These are phyloP conservation scores for Backusella tuberculispora DNA, from an alignment of 192 early-diverging fungal species.

Conservation along the genomic window DNA sequence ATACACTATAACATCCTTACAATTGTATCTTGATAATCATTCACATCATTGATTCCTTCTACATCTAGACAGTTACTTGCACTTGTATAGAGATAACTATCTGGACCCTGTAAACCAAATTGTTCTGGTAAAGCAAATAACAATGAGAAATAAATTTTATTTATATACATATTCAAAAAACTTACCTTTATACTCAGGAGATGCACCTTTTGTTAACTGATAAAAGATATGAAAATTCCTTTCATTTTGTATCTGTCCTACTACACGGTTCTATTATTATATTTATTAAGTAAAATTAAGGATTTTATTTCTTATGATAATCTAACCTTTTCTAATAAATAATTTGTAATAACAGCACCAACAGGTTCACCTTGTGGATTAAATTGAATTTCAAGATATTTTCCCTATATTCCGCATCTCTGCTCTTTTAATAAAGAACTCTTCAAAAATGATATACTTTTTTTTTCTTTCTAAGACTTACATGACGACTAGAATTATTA, in stretches of 20 bases:
- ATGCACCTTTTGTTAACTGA: constrained; percentile 77
- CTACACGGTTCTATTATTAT: constrained; percentile 74
- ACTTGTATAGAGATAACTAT: constrained; percentile 74
- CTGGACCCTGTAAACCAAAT: constrained; percentile 74
- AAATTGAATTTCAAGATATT: constrained; percentile 96
- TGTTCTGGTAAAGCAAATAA: constrained; percentile 37
- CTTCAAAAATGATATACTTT: not conserved
- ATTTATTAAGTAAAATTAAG: not conserved
- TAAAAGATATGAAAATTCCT: constrained; percentile 98
- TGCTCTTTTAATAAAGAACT: not conserved
- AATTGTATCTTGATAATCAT: constrained; percentile 85
- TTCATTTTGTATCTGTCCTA: constrained; percentile 86
- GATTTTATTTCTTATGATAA: not conserved
- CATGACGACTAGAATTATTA: constrained; percentile 95
- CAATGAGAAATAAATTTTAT: not conserved
- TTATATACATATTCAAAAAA: not conserved
- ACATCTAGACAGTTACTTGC: constrained; percentile 77
- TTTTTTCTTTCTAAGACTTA: constrained; percentile 40
- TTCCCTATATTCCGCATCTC: constrained; percentile 55
- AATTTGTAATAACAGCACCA: constrained; percentile 25
- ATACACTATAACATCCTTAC: constrained; percentile 34
- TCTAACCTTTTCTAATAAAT: constrained; percentile 30
- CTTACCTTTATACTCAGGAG: constrained; percentile 65
- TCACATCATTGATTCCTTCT: constrained; percentile 89
- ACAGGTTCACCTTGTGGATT: constrained; percentile 50